A percentile compares a stretch with the other conserved stretches of the same genome.
Evolutionary conservation across 2,329 filamentous ascomycete species (phyloP).

Genomic region (Trichoderma pleuroti): DNA sequence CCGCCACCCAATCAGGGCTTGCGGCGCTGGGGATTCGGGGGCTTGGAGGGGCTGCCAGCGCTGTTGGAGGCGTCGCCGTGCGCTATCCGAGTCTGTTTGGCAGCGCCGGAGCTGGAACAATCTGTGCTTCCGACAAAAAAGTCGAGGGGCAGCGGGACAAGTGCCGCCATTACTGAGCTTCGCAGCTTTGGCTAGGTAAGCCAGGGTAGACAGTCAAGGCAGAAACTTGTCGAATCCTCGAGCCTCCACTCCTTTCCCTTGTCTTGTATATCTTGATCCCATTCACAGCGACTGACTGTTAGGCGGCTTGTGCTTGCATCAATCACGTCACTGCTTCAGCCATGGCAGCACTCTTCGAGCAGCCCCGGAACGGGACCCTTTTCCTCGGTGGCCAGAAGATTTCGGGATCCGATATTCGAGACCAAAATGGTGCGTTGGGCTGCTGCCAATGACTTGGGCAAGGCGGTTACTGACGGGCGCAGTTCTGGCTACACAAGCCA

Average conservation of each 20-base stretch:
- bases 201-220: slow-evolving; percentile 18
- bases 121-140: slow-evolving; percentile 29
- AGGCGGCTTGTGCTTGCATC: background rate
- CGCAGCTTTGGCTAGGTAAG: slow-evolving; percentile 17
- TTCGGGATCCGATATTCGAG: slow-evolving; percentile 90
- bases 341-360: slow-evolving; percentile 96
- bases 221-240: slow-evolving; percentile 19
- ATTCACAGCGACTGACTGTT: slow-evolving; percentile 10
- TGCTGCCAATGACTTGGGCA: slow-evolving; percentile 18
- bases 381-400: slow-evolving; percentile 98
- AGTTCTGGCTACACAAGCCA: slow-evolving; percentile 94
- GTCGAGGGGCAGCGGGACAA: slow-evolving; percentile 26
- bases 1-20: slow-evolving; percentile 22
- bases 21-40: background rate
- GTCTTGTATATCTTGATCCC: background rate
- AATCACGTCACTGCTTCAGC: slow-evolving; percentile 26
- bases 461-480: slow-evolving; percentile 22
- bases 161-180: slow-evolving; percentile 22
- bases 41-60: background rate
- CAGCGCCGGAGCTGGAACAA: slow-evolving; percentile 28
- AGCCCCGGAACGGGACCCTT: slow-evolving; percentile 89
- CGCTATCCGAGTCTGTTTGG: background rate
- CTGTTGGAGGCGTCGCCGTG: background rate
- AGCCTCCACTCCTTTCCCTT: slow-evolving; percentile 8
- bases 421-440: slow-evolving; percentile 74